Evolutionary conservation across 176 grass and related monocot species (phyloP).

Genomic region (Coix lacrymajobi): DNA sequence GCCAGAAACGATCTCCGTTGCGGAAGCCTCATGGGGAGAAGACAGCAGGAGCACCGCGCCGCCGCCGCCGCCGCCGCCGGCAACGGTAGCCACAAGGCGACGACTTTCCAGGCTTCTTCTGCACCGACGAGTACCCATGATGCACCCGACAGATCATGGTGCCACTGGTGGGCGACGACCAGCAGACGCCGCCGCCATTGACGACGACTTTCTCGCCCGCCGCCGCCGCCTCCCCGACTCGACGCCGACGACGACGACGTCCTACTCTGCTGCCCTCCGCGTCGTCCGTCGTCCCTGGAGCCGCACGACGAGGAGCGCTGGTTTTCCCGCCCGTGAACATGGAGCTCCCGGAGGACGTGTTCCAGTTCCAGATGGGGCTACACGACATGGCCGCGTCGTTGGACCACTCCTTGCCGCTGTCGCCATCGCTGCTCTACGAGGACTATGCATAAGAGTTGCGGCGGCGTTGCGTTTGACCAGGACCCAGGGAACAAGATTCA

Average conservation of each 20-base stretch:
- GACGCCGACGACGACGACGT: slow-evolving; percentile 20
- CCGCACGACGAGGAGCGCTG: slow-evolving; percentile 33
- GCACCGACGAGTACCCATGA: slow-evolving; percentile 83
- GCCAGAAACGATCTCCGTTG: neutral
- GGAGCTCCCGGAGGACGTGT: slow-evolving; percentile 43
- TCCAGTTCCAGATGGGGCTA: slow-evolving; percentile 37
- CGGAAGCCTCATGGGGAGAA: neutral
- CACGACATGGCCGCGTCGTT: slow-evolving; percentile 37
- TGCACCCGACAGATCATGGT: slow-evolving; percentile 62
- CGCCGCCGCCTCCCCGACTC: neutral
- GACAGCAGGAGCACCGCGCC: neutral
- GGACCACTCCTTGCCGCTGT: neutral
- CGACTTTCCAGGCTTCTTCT: slow-evolving; percentile 40
- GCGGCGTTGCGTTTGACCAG: slow-evolving; percentile 36
- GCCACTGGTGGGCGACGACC: slow-evolving; percentile 1
- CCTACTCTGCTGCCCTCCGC: neutral
- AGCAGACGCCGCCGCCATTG: neutral
- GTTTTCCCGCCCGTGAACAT: slow-evolving; percentile 37
- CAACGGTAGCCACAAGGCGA: neutral
- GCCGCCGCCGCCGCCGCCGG: neutral
- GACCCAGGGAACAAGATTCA: slow-evolving; percentile 55
- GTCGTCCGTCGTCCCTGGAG: slow-evolving; percentile 33
- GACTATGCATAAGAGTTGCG: slow-evolving; percentile 27
- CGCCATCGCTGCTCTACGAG: neutral
- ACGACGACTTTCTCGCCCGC: neutral